These are phyloP conservation scores for Rhizophora apiculata DNA, from an alignment of 345 rosid genomes.

Conservation along the genomic window DNA sequence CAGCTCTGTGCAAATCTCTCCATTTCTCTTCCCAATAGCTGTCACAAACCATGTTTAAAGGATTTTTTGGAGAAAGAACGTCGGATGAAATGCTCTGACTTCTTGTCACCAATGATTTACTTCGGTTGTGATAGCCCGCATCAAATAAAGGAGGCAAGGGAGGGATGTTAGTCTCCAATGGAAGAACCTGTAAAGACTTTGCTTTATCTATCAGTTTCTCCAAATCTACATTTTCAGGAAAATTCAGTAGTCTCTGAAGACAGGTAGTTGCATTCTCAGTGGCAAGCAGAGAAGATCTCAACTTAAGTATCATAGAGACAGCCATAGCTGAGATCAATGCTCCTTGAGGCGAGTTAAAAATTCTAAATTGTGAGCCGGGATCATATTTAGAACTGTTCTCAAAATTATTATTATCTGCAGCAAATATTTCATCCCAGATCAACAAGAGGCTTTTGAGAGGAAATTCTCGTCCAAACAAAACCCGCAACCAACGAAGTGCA, in stretches of 20 bases:
- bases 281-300: constrained; percentile 85
- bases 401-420: constrained; percentile 51
- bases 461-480: constrained; percentile 90
- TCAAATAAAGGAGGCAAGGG: constrained; percentile 23
- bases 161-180: constrained; percentile 44
- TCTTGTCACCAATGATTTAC: constrained; percentile 39
- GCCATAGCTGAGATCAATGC: constrained; percentile 72
- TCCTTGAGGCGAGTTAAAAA: constrained; percentile 70
- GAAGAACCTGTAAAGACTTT: constrained; percentile 64
- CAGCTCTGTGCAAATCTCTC: constrained; percentile 73
- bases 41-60: constrained; percentile 54
- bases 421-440: constrained; percentile 92
- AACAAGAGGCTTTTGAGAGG: constrained; percentile 65
- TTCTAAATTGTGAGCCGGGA: constrained; percentile 39
- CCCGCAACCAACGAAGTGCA: constrained; percentile 92
- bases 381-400: constrained; percentile 27
- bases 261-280: constrained; percentile 88
- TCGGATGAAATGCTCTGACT: constrained; percentile 52
- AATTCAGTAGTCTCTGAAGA: constrained; percentile 81
- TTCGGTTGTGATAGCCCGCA: constrained; percentile 37
- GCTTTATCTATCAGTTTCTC: constrained; percentile 62
- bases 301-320: constrained; percentile 77
- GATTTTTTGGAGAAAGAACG: constrained; percentile 57
- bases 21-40: constrained; percentile 98
- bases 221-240: constrained; percentile 68